Base-by-base conservation (phyloP, 441 rosid genomes). In the Croton laevigatus region DNA sequence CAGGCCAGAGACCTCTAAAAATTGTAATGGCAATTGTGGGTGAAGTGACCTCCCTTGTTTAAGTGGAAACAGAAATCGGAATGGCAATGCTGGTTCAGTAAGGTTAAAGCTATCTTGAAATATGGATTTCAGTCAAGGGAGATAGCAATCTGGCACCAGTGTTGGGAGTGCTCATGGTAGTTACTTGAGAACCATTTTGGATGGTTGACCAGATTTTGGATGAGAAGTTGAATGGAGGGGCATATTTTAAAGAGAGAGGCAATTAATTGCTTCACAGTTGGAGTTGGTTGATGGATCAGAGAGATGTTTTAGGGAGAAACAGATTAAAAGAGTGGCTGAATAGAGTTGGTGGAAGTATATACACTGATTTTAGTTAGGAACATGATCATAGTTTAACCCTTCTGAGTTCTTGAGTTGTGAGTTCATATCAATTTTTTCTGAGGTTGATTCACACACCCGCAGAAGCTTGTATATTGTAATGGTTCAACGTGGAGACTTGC, bases 271-370 rank as follows among this genome's bases (percentile, higher is more conserved):
- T 48, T 22, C 8, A 55, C 62, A 17, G 34, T 54, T 66, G 68
- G 64, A 75, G 66, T 19, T 66, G 59, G 66, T 19, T 66, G 63
- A 34, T 53, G 53, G 44, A 59, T 70, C 32, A 27, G 32, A 27
- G 32, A 27, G 66, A 42, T 32, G 22, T 10, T 54, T 32, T 22
- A 52, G 17, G 61, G 55, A 27, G 9, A 8, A 44, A 53, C 5
- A n/a, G 32, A 37, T 37, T 11, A 40, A n/a, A 9, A 0, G 27
- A 22, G 49, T 68, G 11, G 53, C 22, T 42, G 27, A 13, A 49
- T 7, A 8, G 36, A 7, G 36, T 16, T 9, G 54, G 23, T 20
- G 38, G 58, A 22, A 23, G 9, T 20, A n/a, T 8, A 27, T 14
- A 37, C 16, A 19, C 19, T 37, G 48, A 66, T n/a, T 36, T 66